Evolutionary conservation across 2,329 filamentous ascomycete genomes (phyloP).

Genomic region (Monosporascus sp.): DNA sequence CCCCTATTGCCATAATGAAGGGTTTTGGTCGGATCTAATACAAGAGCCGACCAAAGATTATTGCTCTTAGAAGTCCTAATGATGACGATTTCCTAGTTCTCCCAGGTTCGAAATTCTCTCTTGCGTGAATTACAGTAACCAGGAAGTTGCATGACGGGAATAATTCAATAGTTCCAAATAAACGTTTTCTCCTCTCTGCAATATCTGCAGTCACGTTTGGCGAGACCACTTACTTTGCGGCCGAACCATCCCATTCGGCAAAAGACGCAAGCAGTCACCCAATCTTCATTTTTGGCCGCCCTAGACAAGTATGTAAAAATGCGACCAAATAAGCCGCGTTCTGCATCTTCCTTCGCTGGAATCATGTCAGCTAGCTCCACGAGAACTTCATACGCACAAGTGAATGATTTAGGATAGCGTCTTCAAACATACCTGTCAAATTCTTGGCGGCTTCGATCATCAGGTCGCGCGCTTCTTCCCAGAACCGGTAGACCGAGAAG

Average conservation of each 20-base stretch:
- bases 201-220: not conserved
- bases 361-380: too few relatives aligned
- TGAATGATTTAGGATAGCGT: too few relatives aligned
- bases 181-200: not conserved
- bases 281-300: not conserved
- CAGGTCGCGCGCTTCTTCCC: constrained; percentile 2
- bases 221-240: not conserved
- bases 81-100: too few relatives aligned
- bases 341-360: not conserved
- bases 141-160: too few relatives aligned
- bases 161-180: too few relatives aligned
- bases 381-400: too few relatives aligned
- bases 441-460: constrained; percentile 2
- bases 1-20: too few relatives aligned
- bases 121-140: too few relatives aligned
- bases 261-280: not conserved
- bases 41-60: too few relatives aligned
- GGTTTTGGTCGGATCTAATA: too few relatives aligned
- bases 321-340: not conserved
- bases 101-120: too few relatives aligned
- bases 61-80: too few relatives aligned
- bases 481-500: not conserved
- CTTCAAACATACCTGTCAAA: not conserved
- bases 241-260: not conserved
- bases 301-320: not conserved